Evolutionary conservation across 805 yeast genomes (phyloP), one percentile per base, ranked within the genome.

Genomic region (Blastobotrys terrestris): DNA sequence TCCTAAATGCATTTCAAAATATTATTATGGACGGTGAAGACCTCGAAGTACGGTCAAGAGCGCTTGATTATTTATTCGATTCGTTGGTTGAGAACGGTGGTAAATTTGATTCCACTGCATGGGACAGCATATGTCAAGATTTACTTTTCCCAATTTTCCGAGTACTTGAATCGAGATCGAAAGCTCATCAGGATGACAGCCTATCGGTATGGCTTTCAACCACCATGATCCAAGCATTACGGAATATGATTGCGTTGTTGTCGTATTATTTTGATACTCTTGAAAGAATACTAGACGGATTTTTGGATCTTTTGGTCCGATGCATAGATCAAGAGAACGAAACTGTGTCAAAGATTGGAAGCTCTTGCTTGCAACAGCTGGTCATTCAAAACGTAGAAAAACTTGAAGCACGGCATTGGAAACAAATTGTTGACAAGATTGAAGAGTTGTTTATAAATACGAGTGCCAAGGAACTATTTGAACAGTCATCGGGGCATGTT

Each of bases 301-400:
- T 86, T 66, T 74, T 95, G 67, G 81, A 81, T 16, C 74, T 95
- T 49, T 70, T 94, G 53, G 82, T 83, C 1, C 84, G 92, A 3
- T 94, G 99, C 69, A 88, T 94, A 49, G 89, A 96, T 61, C 99
- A 94, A 68, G 97, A 91, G 61, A 92, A 94, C 66, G 99, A 94
- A 63, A 91, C 98, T 0, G 90, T 95, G 61, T 95, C 97, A 0
- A 78, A 96, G 61, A 92, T 92, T 58, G 99, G 99, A 35, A 79
- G 95, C 63, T 81, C 92, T 6, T 91, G 99, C 66, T 75, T 94
- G 54, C 85, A 86, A 59, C 86, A 84, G 58, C 74, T 94, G 55
- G 77, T 94, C 53, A 70, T 83, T n/a, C 85, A 85, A 57, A 95
- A 94, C 64, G 79, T 83, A 58, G 60, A 68, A 6, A 81, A 80